Base-by-base conservation (phyloP, 2,329 filamentous ascomycete species). In the Venturia carpophila region DNA sequence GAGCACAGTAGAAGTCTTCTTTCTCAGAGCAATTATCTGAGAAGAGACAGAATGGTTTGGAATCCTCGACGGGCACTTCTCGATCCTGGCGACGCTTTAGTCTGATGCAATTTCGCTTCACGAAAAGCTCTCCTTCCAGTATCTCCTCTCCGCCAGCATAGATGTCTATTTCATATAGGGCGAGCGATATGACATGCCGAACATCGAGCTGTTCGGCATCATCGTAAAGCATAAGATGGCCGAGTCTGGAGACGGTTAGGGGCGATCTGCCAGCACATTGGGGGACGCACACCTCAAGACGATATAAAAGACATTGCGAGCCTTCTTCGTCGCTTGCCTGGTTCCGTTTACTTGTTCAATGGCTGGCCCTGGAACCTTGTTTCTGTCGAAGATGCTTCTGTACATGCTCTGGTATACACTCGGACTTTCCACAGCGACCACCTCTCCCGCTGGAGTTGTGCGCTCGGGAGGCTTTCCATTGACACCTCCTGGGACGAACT, bases 321-420 rank as follows among this genome's bases (percentile, higher is more conserved):
- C 89, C 70, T 80, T 83, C 73, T 81, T 86, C 64, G 70, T 67
- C 56, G 75, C 77, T 70, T 80, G 82, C n/a, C 73, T 73, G 68
- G 76, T 78, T 43, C 75, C 76, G 68, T 82, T 84, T 17, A 77
- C 74, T 7, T 78, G 78, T 60, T 85, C 83, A 45, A 85, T 77
- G 2, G 79, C 81, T 3, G 83, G 81, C 21, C 76, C 76, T 68
- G 80, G 81, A 71, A 88, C 92, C 71, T 76, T 79, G 68, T 74
- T 76, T 42, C 93, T 85, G 71, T 96, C 92, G 74, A 99, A 97
- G 67, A 99, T 88, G 75, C 90, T 96, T 73, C 92, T 83, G 77
- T 99, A 99, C 91, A 99, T 97, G 75, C 89, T 89, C 82, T 97
- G 94, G 76, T 97, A 97, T 45, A 99, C 93, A 74, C 93, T 97